Evolutionary conservation across 176 grass and related monocot species (phyloP).

Genomic region (Musa itinerans): DNA sequence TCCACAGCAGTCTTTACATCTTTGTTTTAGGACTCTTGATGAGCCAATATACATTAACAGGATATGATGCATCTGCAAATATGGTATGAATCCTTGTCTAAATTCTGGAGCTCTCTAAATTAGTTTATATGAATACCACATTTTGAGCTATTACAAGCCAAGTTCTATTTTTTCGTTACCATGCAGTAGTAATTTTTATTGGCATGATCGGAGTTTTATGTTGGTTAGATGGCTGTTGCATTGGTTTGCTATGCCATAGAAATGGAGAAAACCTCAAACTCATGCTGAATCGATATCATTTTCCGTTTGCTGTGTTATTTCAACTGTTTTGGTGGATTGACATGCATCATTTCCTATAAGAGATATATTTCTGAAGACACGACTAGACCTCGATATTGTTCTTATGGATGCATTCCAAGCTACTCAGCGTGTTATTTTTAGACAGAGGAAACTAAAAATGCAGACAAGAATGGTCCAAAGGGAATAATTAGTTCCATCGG

Average conservation of each 20-base stretch:
- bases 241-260: too few species aligned
- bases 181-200: too few species aligned
- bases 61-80: slow-evolving; percentile 86
- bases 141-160: too few species aligned
- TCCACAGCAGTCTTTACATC: slow-evolving; percentile 77
- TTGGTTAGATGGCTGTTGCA: too few species aligned
- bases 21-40: slow-evolving; percentile 74
- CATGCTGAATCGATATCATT: too few species aligned
- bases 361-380: background rate
- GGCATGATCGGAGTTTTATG: too few species aligned
- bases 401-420: background rate
- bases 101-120: background rate
- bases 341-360: background rate
- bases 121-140: too few species aligned
- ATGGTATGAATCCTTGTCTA: slow-evolving; percentile 40
- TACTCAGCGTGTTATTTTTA: slow-evolving; percentile 14
- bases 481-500: slow-evolving; percentile 81
- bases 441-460: slow-evolving; percentile 84
- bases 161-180: too few species aligned
- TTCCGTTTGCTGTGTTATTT: too few species aligned
- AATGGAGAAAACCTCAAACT: too few species aligned
- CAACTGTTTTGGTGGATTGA: too few species aligned
- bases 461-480: slow-evolving; percentile 65
- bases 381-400: too few species aligned
- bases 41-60: slow-evolving; percentile 79